phyloP scores from a whole-genome alignment of 1,284 basidiomycete species.

The Ustilago cynodontis region DNA sequence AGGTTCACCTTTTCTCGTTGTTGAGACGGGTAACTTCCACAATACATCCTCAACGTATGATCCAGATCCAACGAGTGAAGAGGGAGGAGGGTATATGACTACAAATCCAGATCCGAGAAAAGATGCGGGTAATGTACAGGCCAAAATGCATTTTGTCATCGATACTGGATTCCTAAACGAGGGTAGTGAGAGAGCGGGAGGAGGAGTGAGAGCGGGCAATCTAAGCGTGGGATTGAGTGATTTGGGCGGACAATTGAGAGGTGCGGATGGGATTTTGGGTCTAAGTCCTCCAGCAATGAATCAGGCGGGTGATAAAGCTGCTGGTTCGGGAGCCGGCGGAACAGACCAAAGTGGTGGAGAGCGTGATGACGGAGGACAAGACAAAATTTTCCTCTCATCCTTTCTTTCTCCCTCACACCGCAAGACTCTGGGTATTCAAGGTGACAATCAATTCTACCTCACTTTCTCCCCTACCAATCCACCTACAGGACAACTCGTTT shows the following conservation, averaged over 20 bases:
- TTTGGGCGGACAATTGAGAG: conserved; percentile 6
- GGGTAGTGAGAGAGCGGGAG: conserved; percentile 12
- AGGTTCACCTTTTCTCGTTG: conserved; percentile 33
- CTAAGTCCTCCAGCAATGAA: conserved; percentile 35
- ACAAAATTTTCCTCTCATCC: conserved; percentile 28
- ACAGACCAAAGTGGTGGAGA: too few species aligned
- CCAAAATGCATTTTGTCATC: conserved; percentile 23
- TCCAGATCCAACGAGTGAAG: background rate
- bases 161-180: conserved; percentile 15
- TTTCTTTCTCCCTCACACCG: conserved; percentile 13
- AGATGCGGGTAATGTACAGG: conserved; percentile 3
- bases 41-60: conserved; percentile 4
- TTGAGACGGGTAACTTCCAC: conserved; percentile 14
- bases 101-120: conserved; percentile 8
- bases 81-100: conserved; percentile 12
- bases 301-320: background rate
- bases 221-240: conserved; percentile 22
- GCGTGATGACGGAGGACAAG: too few species aligned
- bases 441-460: conserved; percentile 29
- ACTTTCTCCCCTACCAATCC: background rate
- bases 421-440: conserved; percentile 16
- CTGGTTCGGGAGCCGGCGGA: background rate
- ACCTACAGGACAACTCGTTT: conserved; percentile 24
- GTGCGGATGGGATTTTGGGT: conserved; percentile 32
- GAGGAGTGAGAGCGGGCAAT: conserved; percentile 7